Evolutionary conservation across 345 rosid species (phyloP), one percentile per base, ranked within the genome.

Genomic region (Aurinia saxatilis): DNA sequence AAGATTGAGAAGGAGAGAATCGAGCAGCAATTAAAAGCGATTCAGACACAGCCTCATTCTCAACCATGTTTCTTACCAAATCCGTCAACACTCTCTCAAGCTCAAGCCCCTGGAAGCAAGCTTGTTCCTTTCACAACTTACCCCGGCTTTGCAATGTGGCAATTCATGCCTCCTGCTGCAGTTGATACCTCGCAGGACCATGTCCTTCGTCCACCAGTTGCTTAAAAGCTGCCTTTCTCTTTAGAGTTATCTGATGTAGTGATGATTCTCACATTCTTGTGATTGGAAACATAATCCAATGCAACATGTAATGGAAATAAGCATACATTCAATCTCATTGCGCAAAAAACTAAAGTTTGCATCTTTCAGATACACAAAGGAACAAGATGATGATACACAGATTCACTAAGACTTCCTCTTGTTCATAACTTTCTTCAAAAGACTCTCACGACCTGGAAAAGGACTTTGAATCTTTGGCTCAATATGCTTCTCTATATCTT

Each of bases 61-160:
- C 77, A 74, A 41, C 47, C 95, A 7, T 75, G 82, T 29, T 89
- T 87, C 82, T 27, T 84, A 74, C 78, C 82, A 39, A 72, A 74
- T 13, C 82, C 81, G 3, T 70, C 82, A 14, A 76, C 87, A 46
- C 60, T 87, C 50, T 75, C 91, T 42, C 96, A 82, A 69, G 87
- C 80, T 39, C 91, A 87, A 79, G 78, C 88, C 53, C 82, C 81
- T 10, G 96, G 92, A 63, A 90, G 75, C 84, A 93, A 93, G 78
- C 60, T 90, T 75, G 88, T 85, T 5, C 96, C 97, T 35, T 79
- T 79, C 80, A 77, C 84, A 5, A 65, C 95, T 57, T 90, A 87
- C 55, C 98, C 98, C 0, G 86, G 95, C 25, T 87, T 85, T 49
- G 95, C 98, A 0, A 92, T 92, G 99, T 90, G 99, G 92, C 97